phyloP scores from a whole-genome alignment of 768 basidiomycete species.

The Fomitopsis pulvina region DNA sequence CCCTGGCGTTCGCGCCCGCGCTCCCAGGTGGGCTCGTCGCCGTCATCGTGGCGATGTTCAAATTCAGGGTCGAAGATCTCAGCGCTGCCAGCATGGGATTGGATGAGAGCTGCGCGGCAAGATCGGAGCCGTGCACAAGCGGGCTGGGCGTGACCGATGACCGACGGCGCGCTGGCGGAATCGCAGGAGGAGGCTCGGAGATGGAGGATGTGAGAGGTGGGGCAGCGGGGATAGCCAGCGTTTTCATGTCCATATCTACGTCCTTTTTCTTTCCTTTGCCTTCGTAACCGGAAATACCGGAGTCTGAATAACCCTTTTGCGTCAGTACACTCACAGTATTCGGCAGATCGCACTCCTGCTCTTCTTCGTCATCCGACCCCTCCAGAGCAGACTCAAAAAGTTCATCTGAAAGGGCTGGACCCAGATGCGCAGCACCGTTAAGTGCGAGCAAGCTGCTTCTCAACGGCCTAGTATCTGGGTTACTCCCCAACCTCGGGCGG shows the following conservation, averaged over 20 bases:
- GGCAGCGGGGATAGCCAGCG: neutral
- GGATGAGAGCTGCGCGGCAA: conserved; percentile 39
- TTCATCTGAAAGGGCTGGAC: conserved; percentile 31
- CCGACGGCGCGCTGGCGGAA: conserved; percentile 9
- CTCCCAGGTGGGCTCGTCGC: conserved; percentile 6
- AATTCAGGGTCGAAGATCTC: conserved; percentile 23
- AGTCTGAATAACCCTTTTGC: too few species aligned
- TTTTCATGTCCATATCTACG: neutral
- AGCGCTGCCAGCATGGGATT: conserved; percentile 45
- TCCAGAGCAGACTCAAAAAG: conserved; percentile 49
- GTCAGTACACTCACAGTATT: too few species aligned
- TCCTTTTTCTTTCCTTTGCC: neutral
- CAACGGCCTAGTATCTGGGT: conserved; percentile 10
- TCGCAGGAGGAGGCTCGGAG: neutral
- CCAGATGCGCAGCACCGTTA: conserved; percentile 19
- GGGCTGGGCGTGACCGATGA: conserved; percentile 13
- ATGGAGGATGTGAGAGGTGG: neutral
- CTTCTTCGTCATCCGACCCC: conserved; percentile 31
- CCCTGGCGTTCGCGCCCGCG: conserved; percentile 12
- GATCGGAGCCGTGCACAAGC: conserved; percentile 27
- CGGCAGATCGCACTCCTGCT: conserved; percentile 10
- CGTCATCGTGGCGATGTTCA: conserved; percentile 21
- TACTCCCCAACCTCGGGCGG: conserved; percentile 10
- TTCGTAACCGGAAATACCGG: too few species aligned
- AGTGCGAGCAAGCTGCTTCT: conserved; percentile 12